Percentiles rank a stretch among this genome's conserved stretches.
Evolutionary conservation across 148 eudicot species (phyloP).

Genomic region (Fagopyrum homotropicum): DNA sequence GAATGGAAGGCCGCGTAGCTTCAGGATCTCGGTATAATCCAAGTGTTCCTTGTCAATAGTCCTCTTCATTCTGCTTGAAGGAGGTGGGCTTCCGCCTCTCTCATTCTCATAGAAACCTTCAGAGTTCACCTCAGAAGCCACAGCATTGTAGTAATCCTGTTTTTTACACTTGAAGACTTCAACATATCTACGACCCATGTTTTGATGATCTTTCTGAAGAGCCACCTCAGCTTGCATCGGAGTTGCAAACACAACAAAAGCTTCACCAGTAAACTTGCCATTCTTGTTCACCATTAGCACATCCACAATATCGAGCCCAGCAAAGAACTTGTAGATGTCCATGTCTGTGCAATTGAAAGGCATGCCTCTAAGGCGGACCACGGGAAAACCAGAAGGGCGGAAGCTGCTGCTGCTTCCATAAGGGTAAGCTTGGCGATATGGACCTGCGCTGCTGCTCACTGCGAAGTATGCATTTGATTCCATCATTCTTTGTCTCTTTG

Average conservation of each 20-base stretch:
- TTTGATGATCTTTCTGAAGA: constrained; percentile 61
- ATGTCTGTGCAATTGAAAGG: constrained; percentile 76
- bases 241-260: constrained; percentile 63
- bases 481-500: constrained; percentile 98
- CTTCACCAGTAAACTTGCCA: constrained; percentile 75
- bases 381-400: constrained; percentile 56
- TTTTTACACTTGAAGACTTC: constrained; percentile 86
- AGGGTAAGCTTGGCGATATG: constrained; percentile 33
- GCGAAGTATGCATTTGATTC: constrained; percentile 97
- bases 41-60: constrained; percentile 53
- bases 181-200: constrained; percentile 83
- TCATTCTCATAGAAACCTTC: constrained; percentile 47
- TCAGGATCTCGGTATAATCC: constrained; percentile 68
- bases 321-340: constrained; percentile 71
- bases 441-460: constrained; percentile 61
- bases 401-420: constrained; percentile 36
- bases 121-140: constrained; percentile 61
- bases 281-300: constrained; percentile 59
- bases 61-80: constrained; percentile 42
- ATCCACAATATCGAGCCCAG: constrained; percentile 82
- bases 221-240: constrained; percentile 68
- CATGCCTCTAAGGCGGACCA: constrained; percentile 80
- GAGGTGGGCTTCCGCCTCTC: constrained; percentile 40
- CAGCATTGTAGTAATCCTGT: constrained; percentile 77
- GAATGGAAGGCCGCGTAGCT: constrained; percentile 82